Base-by-base conservation (phyloP, 2,329 filamentous ascomycete species). In the Diaporthe longicolla region DNA sequence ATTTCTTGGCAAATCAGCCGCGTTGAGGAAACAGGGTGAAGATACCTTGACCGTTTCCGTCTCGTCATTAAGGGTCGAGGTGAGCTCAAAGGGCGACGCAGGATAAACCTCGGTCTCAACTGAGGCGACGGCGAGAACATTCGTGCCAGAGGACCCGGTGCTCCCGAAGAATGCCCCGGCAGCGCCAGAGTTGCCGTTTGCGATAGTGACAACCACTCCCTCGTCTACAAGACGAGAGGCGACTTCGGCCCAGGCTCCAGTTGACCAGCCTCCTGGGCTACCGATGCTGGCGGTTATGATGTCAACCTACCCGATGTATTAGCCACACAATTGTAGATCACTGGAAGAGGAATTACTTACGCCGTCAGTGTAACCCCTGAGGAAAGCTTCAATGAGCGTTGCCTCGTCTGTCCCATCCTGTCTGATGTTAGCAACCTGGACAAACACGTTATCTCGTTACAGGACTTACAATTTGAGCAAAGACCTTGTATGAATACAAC, bases 151-250 rank as follows among this genome's bases (percentile, higher is more conserved):
- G 13, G 85, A 81, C 4, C 84, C 84, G 32, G 80, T 81, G 63
- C 80, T 82, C 37, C 81, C 80, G 58, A 81, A 84, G 76, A 86
- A 87, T 0, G 85, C 77, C 4, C 86, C 86, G 19, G 79, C 75
- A 7, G 79, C 78, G n/a, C 86, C 86, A 43, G 83, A 79, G 73
- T 88, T 88, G 24, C 86, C 86, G 4, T 83, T 84, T 0, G 85
- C 82, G 55, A 85, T 80, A 3, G 82, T 83, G 66, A 83, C 80
- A 4, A 84, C 81, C 5, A 86, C 82, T 32, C 85, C 85, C 11
- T 81, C 77, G n/a, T 85, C 82, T 9, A 83, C 84, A 59, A 87
- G 84, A 10, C 85, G 82, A 11, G 81, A 82, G 19, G 83, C 81
- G 32, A 84, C 80, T n/a, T 82, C 79, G 32, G 84, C 82, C 80